Evolutionary conservation across 352 stramenopile species (phyloP).

Genomic region (Phytophthora brassicae): DNA sequence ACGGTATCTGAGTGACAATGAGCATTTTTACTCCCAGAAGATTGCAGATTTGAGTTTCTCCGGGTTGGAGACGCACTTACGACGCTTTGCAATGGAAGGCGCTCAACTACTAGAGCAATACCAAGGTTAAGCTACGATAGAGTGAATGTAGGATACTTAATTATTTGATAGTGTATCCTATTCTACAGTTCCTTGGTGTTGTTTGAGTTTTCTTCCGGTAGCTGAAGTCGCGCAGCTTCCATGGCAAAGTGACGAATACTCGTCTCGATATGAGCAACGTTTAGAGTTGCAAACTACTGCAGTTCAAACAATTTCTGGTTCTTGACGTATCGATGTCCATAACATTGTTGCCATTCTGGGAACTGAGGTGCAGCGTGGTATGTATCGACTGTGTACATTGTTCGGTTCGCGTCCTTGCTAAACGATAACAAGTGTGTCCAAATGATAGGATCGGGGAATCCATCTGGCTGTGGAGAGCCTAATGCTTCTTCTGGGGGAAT

Average conservation of each 20-base stretch:
- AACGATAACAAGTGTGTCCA: conserved; percentile 71
- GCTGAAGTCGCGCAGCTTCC: conserved; percentile 14
- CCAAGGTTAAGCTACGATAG: conserved; percentile 4
- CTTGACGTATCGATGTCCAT: conserved; percentile 33
- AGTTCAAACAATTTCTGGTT: conserved; percentile 18
- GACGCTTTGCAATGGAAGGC: conserved; percentile 36
- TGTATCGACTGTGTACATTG: conserved; percentile 54
- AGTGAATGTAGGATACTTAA: conserved; percentile 17
- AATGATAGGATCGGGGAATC: conserved; percentile 45
- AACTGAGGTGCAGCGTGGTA: conserved; percentile 41
- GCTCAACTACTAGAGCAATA: conserved; percentile 19
- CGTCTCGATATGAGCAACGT: conserved; percentile 21
- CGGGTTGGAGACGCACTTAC: conserved; percentile 31
- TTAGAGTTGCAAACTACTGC: conserved; percentile 18
- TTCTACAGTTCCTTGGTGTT: conserved; percentile 4
- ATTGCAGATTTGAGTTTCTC: conserved; percentile 35
- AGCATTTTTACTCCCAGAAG: conserved; percentile 35
- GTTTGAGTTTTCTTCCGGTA: neutral
- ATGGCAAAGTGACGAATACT: conserved; percentile 24
- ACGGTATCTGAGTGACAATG: conserved; percentile 26
- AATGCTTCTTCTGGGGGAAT: conserved; percentile 19
- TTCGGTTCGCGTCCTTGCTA: conserved; percentile 34
- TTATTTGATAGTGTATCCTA: conserved; percentile 13
- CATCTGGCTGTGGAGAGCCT: conserved; percentile 17
- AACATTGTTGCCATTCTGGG: conserved; percentile 55